Evolutionary conservation across 192 early-diverging fungal genomes (phyloP), one percentile per base, ranked within the genome.

Genomic region (Phlyctochytrium planicorne): DNA sequence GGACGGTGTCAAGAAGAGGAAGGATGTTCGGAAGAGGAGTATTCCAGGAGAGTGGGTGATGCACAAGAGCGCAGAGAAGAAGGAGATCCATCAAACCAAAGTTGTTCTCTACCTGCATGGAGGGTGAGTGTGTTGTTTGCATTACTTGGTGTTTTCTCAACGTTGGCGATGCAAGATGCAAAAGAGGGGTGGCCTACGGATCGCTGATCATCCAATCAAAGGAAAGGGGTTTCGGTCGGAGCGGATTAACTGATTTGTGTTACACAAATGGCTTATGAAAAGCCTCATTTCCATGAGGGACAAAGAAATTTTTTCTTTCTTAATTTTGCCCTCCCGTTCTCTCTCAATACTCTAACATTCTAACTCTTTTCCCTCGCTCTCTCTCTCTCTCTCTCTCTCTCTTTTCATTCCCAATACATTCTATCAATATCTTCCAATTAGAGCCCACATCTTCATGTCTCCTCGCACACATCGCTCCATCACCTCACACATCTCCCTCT

Each of bases 71-170:
- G 30, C 67, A 10, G 63, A 25, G n/a, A 27, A 56, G 3, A 34
- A 40, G 24, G 29, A 32, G 32, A 0, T 10, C 4, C 60, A 60
- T 1, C 24, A 65, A 1, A 56, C 62, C 10, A 57, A 29, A 6
- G 63, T 78, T 14, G 60, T 75, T 6, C 66, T 78, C n/a, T 78
- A 72, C 63, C 37, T 78, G 40, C 76, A 78, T 50, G 76, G 76
- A 0, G 76, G 76, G 65, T 69, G 35, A 37, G 52, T 67, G 6
- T 20, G 6, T 30, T 69, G 16, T 63, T 16, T 40, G 2, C 56
- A 59, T 59, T 59, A 17, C 1, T 25, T 30, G 17, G 31, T 0
- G 2, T 59, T 16, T 30, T 1, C 27, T 23, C 24, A 12, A n/a
- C n/a, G 30, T 25, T 14, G 1, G 63, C 37, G 34, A 30, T 64